Base-by-base conservation (phyloP, 306 rosid genomes). In the Abrus precatorius region DNA sequence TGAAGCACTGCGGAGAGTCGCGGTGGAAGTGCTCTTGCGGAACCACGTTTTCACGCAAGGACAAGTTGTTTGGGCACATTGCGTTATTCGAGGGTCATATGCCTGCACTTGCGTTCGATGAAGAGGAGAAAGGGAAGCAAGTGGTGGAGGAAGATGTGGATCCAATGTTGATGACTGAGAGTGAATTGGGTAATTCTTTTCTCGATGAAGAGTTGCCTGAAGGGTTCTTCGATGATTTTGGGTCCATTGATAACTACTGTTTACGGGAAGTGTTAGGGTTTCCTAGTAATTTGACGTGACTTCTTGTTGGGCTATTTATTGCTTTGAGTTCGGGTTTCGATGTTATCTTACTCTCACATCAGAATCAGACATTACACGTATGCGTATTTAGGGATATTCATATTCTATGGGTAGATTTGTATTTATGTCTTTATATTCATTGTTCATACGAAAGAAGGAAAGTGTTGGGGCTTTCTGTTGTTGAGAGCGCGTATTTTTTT, bases 21-120 rank as follows among this genome's bases (percentile, higher is more conserved):
- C 77, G 77, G 84, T 94, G 97, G 98, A 80, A 83, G 59, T 94
- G 97, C 80, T 82, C 89, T n/a, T 94, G 98, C 62, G 97, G 97
- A n/a, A 91, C 97, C 20, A 91, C 84, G 5, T 95, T 95, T 65
- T 91, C 97, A 0, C 77, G 97, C 74, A 92, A 95, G 84, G 96
- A 90, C 49, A 95, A 92, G 78, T 83, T 95, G 65, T 92, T 95
- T 11, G 92, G 94, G 5, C 98, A 95, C 86, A 59, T 95, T 54
- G 88, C 92, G 3, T 59, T 90, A 50, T 92, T 92, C 43, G 98
- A 95, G 44, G 97, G 97, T 6, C 98, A 95, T 84, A 88, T 89
- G 95, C 97, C 97, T 43, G 97, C 91, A 3, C 88, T 91, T 40
- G 60, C 38, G 0, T 82, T 62, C 34, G 92, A 87, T 10, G 90